Base-by-base conservation (phyloP, 2,329 filamentous ascomycete species). In the Aureobasidium sp. region DNA sequence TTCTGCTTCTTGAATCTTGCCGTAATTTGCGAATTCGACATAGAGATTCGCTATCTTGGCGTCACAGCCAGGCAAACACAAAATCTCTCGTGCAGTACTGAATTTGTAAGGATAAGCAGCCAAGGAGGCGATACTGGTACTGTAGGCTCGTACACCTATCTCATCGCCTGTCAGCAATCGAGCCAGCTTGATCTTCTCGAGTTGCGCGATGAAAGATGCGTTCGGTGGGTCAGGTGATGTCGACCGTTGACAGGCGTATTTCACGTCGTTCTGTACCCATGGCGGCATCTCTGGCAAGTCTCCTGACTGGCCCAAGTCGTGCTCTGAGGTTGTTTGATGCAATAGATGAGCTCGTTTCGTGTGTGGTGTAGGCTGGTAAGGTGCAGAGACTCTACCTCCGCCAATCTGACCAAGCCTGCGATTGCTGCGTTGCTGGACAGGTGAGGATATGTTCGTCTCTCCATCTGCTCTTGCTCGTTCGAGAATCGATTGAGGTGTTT, bases 141-240 rank as follows among this genome's bases (percentile, higher is more conserved):
- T 92, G 71, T 97, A 97, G 0, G 93, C 91, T 53, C 91, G 84
- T 0, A 92, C 85, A 2, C 90, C 91, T 63, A 95, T 85, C 51
- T 88, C 81, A 68, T 97, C 91, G 9, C 85, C 84, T 0, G 82
- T 86, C 1, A 97, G 78, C 17, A 84, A 80, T 26, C 93, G 84
- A 2, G 87, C 81, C 2, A 83, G 84, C 50, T 88, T 84, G 66
- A 97, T 90, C 63, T 87, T 87, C 67, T 86, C 83, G 5, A 99
- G 80, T 64, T 89, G 81, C 0, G 82, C 75, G 46, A 97, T 84
- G 71, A 99, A 97, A 0, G 74, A 74, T 46, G 84, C 79, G 67
- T 97, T 97, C 0, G 89, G 88, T 0, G 86, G 80, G 61, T 87
- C 77, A 0, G 84, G 75, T 0, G 86, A 88, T 0, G 91, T 90